Base-by-base conservation (phyloP, 2,329 filamentous ascomycete species). In the Claviceps capensis region DNA sequence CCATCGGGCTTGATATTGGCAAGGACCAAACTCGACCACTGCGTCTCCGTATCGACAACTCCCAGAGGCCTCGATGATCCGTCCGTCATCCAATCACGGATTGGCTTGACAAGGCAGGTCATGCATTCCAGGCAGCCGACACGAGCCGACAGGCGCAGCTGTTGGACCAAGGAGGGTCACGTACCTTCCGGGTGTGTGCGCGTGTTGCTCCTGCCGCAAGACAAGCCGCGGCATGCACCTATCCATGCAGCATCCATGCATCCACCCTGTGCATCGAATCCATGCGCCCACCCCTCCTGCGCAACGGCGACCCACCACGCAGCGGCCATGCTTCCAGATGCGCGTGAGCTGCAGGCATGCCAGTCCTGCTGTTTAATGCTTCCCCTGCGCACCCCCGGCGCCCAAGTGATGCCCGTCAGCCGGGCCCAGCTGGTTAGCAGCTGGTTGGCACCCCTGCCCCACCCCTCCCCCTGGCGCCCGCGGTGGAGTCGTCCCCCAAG, bases 401-500 rank as follows among this genome's bases (percentile, higher is more conserved):
- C 19, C 22, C 13, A 16, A 45, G 43, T 45, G 42, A 23, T 45
- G 16, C 22, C 22, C 14, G 43, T 45, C 43, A 45, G 43, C 19
- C 5, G 8, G n/a, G 30, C 30, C 42, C 42, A 23, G 43, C 22
- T n/a, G 42, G 42, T 13, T 4, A 43, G 42, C 14, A 30, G 19
- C 42, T 44, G n/a, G n/a, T n/a, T n/a, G 22, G 22, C 43, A 30
- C 38, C 17, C 30, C 37, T 9, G 4, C 7, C 40, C 8, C 19
- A 46, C 17, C 46, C 23, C 16, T 26, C 34, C 22, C 50, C 50
- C 46, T 44, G 45, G 50, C 37, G 34, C 23, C 46, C 46, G 46
- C 43, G 40, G 40, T 43, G 30, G 43, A 7, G 43, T 23, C n/a
- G 13, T 19, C 34, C n/a, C 26, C 47, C 30, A 56, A 56, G 54